Evolutionary conservation across 371 early-diverging fungal species (phyloP).

Genomic region (Mortierella sp.): DNA sequence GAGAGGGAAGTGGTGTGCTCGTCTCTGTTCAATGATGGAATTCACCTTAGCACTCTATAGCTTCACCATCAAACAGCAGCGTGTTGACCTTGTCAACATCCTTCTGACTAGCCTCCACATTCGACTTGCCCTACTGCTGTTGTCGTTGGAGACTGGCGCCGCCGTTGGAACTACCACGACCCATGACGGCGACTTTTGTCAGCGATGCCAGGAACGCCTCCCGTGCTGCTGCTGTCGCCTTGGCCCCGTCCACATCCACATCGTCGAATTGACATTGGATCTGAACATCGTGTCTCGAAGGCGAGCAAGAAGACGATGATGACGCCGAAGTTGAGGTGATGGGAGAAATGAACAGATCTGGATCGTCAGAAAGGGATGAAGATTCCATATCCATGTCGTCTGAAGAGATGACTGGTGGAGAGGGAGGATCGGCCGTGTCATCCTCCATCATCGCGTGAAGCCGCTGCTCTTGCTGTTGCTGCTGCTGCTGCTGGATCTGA

Average conservation of each 20-base stretch:
- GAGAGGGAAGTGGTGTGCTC: background rate
- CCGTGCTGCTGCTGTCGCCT: background rate
- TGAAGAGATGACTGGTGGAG: conserved; percentile 38
- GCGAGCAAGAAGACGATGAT: background rate
- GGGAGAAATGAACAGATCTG: background rate
- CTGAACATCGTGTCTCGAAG: conserved; percentile 18
- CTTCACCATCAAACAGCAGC: conserved; percentile 32
- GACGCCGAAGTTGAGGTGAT: background rate
- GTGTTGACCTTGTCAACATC: conserved; percentile 38
- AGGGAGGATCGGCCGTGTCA: conserved; percentile 46
- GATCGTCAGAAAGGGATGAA: conserved; percentile 13
- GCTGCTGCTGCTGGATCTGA: background rate
- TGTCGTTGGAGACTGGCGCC: background rate
- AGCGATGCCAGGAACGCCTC: conserved; percentile 8
- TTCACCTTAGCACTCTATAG: conserved; percentile 27
- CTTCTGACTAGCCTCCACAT: conserved; percentile 8
- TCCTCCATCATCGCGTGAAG: conserved; percentile 36
- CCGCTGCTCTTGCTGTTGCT: background rate
- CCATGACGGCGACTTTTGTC: background rate
- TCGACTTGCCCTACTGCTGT: conserved; percentile 12
- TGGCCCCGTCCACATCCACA: background rate
- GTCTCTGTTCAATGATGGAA: background rate
- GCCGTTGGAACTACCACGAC: background rate
- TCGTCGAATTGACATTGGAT: conserved; percentile 14
- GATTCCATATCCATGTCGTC: conserved; percentile 49